Conservation (phyloP, 2,329 filamentous ascomycete species). For the Cladophialophora carrionii region DNA sequence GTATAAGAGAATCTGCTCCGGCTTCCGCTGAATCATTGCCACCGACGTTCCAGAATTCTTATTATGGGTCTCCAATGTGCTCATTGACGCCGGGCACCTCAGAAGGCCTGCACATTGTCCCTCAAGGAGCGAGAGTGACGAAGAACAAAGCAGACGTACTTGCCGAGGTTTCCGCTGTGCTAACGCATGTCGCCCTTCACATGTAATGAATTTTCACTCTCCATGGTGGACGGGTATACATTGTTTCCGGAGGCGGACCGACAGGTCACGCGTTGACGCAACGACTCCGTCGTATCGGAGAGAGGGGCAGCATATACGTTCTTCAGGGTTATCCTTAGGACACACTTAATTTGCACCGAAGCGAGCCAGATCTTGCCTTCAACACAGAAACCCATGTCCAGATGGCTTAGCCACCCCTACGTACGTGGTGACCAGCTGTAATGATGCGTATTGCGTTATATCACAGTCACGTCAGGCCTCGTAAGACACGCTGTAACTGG, state of each 20-base stretch:
- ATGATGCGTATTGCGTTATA: background rate
- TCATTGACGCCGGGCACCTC: background rate
- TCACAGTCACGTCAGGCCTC: background rate
- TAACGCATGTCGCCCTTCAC: background rate
- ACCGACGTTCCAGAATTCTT: background rate
- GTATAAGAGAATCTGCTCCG: background rate
- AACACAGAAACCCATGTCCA: background rate
- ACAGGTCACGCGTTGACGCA: background rate
- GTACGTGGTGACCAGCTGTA: background rate
- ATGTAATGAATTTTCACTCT: background rate
- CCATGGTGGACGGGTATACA: background rate
- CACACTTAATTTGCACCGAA: background rate
- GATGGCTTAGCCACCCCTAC: background rate
- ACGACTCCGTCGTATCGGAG: background rate
- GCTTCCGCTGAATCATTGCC: background rate
- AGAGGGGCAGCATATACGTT: background rate
- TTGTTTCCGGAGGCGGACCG: background rate
- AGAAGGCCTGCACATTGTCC: background rate
- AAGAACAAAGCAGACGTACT: background rate
- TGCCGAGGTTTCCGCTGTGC: slow-evolving; percentile 1
- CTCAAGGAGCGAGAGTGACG: background rate
- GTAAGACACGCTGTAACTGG: background rate
- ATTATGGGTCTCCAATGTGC: background rate
- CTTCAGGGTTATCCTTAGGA: background rate
- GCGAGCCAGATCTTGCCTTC: background rate